Evolutionary conservation across 305 asterid species (phyloP), one percentile per base, ranked within the genome.

Genomic region (Fraxinus sp.): DNA sequence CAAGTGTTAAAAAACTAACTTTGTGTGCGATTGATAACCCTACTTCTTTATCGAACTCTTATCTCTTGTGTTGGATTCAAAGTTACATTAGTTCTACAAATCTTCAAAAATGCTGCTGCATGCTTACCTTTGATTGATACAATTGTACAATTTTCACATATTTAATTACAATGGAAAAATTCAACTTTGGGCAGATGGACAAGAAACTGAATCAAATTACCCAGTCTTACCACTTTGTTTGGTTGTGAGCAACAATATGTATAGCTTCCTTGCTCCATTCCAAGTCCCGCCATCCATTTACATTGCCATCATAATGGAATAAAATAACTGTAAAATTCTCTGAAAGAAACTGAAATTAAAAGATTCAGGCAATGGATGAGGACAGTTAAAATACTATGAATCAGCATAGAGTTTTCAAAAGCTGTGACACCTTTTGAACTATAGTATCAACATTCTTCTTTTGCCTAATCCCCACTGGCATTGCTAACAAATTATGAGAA

Each of bases 391-490:
- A 75, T 39, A 80, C 73, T 24, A 79, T 52, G 33, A 55, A 79
- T 59, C 72, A 59, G 46, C 84, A 84, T 18, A 62, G 46, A 33
- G n/a, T 28, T 36, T 26, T 66, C 75, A 20, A 35, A 75, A 81
- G 74, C 79, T 37, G 77, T 4, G 70, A 64, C 89, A 96, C 99
- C 98, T 92, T 96, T 86, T 59, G 90, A 77, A 91, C 92, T 41
- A 95, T 90, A 77, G 87, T 83, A 86, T 93, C 87, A 43, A 96
- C 99, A 79, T 92, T 93, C 85, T 70, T 74, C 91, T 93, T 96
- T 91, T 96, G 99, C 82, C 91, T 92, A 71, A 96, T 91, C 80
- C 99, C 99, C 82, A 95, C 99, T 70, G 99, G 97, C 83, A 96
- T 90, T 73, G 99, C 99, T 86, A 96, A 86, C 90, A 96, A 92